These are phyloP conservation scores for Phytopythium mirpurense DNA, from an alignment of 352 stramenopile species.

Conservation along the genomic window DNA sequence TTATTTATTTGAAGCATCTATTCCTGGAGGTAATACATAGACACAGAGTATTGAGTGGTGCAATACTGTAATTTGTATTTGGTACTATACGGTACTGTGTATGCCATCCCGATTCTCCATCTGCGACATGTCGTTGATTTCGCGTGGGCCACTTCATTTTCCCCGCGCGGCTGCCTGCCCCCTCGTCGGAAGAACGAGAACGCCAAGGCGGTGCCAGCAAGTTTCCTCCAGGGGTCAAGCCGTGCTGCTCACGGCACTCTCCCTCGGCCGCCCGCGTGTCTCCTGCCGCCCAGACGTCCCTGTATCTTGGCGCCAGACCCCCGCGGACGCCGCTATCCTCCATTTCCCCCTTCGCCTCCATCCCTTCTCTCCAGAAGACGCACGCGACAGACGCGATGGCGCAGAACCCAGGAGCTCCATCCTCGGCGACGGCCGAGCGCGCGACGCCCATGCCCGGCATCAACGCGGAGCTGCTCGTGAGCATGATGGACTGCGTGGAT, in stretches of 20 bases:
- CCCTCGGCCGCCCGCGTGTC: too few relatives aligned
- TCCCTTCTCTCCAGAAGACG: neutral
- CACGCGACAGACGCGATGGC: conserved; percentile 12
- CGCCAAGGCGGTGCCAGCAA: conserved; percentile 1
- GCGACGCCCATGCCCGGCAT: conserved; percentile 21
- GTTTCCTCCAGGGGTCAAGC: too few relatives aligned
- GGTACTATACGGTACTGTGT: too few relatives aligned
- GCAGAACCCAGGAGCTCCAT: conserved; percentile 6
- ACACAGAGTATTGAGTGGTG: too few relatives aligned
- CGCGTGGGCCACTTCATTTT: neutral
- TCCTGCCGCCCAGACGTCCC: too few relatives aligned
- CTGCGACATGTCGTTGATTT: conserved; percentile 3
- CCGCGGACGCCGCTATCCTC: too few relatives aligned
- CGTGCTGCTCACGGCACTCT: too few relatives aligned
- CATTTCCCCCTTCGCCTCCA: neutral
- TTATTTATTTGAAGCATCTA: too few relatives aligned
- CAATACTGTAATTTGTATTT: too few relatives aligned
- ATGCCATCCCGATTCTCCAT: too few relatives aligned
- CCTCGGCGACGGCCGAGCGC: neutral
- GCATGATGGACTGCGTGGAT: conserved; percentile 87
- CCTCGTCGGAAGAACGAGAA: neutral
- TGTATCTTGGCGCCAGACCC: too few relatives aligned
- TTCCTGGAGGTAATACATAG: too few relatives aligned
- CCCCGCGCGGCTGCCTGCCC: neutral
- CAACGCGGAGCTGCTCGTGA: conserved; percentile 71